Evolutionary conservation across 169 alveolate genomes (phyloP).

Genomic region (Cryptosporidium xiaoi): DNA sequence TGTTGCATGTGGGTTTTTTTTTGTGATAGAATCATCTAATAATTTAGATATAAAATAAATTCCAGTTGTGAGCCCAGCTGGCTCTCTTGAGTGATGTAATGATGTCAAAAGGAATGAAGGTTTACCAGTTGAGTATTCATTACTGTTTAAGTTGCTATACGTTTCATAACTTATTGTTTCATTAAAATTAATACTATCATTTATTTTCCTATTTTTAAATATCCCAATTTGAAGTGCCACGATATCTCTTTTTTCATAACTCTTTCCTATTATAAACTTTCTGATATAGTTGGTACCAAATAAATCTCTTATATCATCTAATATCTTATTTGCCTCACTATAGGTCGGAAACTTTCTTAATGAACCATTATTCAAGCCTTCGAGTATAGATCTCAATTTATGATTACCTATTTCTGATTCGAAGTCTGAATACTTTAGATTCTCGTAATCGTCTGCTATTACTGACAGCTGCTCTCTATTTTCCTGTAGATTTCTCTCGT

Average conservation of each 20-base stretch:
- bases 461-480: conserved; percentile 33
- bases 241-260: conserved; percentile 42
- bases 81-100: conserved; percentile 68
- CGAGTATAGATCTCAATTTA: not conserved
- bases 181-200: no score
- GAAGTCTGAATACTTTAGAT: not conserved
- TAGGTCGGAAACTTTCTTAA: conserved; percentile 38
- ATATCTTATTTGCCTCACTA: conserved; percentile 9
- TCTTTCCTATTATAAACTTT: conserved; percentile 16
- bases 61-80: conserved; percentile 51
- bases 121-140: not conserved
- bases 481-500: conserved; percentile 18
- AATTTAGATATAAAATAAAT: conserved; percentile 42
- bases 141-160: not conserved
- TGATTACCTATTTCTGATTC: conserved; percentile 20
- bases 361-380: conserved; percentile 40
- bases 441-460: conserved; percentile 38
- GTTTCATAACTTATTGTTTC: not conserved
- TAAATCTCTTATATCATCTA: conserved; percentile 1
- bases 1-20: conserved; percentile 7
- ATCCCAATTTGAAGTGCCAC: conserved; percentile 40
- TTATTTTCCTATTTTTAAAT: not conserved
- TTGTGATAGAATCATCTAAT: conserved; percentile 31
- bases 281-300: conserved; percentile 38
- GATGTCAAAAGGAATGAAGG: conserved; percentile 60